These are phyloP conservation scores for Chlorophyllum brunneum DNA, from an alignment of 768 basidiomycete species.

Conservation along the genomic window DNA sequence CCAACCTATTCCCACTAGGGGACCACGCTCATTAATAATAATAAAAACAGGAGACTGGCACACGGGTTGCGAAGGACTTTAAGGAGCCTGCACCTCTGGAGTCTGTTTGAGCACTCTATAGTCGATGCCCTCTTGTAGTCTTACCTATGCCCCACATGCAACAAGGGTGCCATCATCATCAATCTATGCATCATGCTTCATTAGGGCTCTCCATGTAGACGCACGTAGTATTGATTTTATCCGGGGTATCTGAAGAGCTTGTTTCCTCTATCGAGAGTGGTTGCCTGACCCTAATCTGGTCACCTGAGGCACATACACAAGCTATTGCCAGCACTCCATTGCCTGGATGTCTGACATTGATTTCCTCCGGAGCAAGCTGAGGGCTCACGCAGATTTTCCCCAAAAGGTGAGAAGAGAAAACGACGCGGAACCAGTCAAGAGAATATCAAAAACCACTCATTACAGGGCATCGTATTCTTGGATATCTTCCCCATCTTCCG, in stretches of 20 bases:
- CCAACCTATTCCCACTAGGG: constrained; percentile 13
- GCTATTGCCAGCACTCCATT: not conserved
- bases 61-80: constrained; percentile 92
- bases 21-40: constrained; percentile 5
- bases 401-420: constrained; percentile 60
- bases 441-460: not conserved
- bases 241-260: too few relatives aligned
- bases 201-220: constrained; percentile 1
- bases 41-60: constrained; percentile 83
- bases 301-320: not conserved
- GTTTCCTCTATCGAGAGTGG: too few relatives aligned
- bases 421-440: not conserved
- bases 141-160: constrained; percentile 25
- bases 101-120: constrained; percentile 67
- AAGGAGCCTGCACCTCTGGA: constrained; percentile 95
- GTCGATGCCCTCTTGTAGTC: constrained; percentile 26
- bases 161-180: constrained; percentile 18
- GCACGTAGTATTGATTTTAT: not conserved
- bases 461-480: constrained; percentile 84
- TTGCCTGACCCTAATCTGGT: not conserved
- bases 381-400: constrained; percentile 74
- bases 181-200: constrained; percentile 21
- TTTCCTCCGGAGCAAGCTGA: constrained; percentile 59
- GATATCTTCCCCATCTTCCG: constrained; percentile 95
- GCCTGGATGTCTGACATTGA: constrained; percentile 72